Conservation (phyloP, 768 basidiomycete genomes). For the Exidia glandulosa region DNA sequence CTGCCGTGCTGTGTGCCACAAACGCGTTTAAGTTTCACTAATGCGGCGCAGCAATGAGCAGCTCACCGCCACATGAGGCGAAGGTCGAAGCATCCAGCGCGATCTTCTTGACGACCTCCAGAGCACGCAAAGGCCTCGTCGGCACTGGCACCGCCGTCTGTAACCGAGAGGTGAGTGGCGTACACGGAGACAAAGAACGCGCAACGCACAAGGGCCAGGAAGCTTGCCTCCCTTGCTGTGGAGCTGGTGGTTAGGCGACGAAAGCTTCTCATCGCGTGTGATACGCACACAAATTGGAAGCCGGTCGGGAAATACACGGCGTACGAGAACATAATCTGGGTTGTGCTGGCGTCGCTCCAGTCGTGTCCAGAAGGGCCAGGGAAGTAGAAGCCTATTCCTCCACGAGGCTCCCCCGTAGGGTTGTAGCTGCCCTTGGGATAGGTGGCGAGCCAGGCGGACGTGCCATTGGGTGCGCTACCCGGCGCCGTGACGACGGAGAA, state of each 20-base stretch:
- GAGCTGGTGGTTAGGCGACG: neutral
- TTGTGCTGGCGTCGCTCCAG: slow-evolving; percentile 32
- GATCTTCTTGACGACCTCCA: slow-evolving; percentile 47
- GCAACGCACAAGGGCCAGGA: slow-evolving; percentile 56
- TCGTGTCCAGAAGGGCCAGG: slow-evolving; percentile 49
- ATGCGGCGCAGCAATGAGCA: neutral
- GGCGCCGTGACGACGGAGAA: slow-evolving; percentile 34
- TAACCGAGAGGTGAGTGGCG: neutral
- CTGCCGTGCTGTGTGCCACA: slow-evolving; percentile 39
- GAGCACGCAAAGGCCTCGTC: slow-evolving; percentile 46
- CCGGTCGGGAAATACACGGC: slow-evolving; percentile 21
- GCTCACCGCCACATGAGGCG: slow-evolving; percentile 64
- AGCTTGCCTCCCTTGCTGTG: slow-evolving; percentile 50
- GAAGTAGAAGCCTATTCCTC: slow-evolving; percentile 69
- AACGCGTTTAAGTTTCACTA: neutral
- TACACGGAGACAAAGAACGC: neutral
- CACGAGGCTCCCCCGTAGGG: slow-evolving; percentile 33
- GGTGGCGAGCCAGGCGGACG: slow-evolving; percentile 36
- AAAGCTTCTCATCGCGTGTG: slow-evolving; percentile 39
- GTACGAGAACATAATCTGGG: neutral
- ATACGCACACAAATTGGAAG: slow-evolving; percentile 49
- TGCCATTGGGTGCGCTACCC: slow-evolving; percentile 26
- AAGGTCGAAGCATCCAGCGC: slow-evolving; percentile 51
- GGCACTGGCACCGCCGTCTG: slow-evolving; percentile 37
- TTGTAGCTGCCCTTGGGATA: slow-evolving; percentile 51